Conservation (phyloP, 495 filamentous ascomycete species). For the Hypoxylon crocopeplum region DNA sequence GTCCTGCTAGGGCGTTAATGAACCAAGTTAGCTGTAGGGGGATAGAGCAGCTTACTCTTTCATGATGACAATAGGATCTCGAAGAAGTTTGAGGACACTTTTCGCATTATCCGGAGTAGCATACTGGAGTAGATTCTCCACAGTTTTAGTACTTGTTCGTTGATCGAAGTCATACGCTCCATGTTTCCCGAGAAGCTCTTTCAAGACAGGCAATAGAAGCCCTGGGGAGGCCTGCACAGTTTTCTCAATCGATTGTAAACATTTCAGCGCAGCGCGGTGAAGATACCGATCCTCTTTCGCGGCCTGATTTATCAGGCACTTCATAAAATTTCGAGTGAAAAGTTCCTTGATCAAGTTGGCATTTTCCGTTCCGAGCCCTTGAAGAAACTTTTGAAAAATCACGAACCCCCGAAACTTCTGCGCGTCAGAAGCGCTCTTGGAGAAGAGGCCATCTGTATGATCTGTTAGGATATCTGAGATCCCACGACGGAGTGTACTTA, state of each 20-base stretch:
- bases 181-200: slow-evolving; percentile 68
- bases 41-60: slow-evolving; percentile 36
- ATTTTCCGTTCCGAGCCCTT: slow-evolving; percentile 48
- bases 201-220: slow-evolving; percentile 64
- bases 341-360: slow-evolving; percentile 46
- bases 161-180: slow-evolving; percentile 84
- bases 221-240: slow-evolving; percentile 70
- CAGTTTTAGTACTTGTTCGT: slow-evolving; percentile 84
- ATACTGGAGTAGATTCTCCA: slow-evolving; percentile 74
- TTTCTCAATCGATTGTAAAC: slow-evolving; percentile 69
- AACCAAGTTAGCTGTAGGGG: not conserved
- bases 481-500: slow-evolving; percentile 51
- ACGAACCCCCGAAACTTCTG: slow-evolving; percentile 92
- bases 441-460: slow-evolving; percentile 76
- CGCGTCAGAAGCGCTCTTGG: slow-evolving; percentile 77
- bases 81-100: slow-evolving; percentile 50
- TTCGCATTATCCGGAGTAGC: slow-evolving; percentile 62
- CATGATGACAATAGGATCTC: slow-evolving; percentile 42
- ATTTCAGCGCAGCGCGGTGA: slow-evolving; percentile 77
- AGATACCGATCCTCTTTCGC: slow-evolving; percentile 83
- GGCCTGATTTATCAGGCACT: slow-evolving; percentile 86
- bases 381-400: slow-evolving; percentile 76
- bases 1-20: slow-evolving; percentile 28
- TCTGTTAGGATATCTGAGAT: not conserved
- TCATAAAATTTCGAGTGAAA: slow-evolving; percentile 83